phyloP scores from a whole-genome alignment of 768 basidiomycete species.

The Boletus edulis region DNA sequence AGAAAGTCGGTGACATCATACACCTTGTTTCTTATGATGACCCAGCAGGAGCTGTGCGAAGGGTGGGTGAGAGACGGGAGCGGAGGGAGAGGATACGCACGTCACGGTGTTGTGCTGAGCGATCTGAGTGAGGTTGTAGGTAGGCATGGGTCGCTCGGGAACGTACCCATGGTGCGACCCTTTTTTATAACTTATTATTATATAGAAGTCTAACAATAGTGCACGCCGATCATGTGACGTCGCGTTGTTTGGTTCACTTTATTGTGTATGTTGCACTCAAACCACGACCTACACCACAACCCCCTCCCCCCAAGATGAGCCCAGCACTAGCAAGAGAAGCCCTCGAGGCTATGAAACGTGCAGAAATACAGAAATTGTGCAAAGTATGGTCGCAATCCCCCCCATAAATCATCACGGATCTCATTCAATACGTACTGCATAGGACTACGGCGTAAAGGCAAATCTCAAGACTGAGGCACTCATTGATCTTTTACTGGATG shows the following conservation, averaged over 20 bases:
- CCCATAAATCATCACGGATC: constrained; percentile 10
- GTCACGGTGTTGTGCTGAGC: constrained; percentile 52
- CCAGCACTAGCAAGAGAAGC: constrained; percentile 40
- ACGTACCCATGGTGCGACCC: not conserved
- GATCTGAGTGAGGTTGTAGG: constrained; percentile 55
- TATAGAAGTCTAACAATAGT: not conserved
- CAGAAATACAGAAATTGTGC: constrained; percentile 55
- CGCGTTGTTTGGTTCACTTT: constrained; percentile 51
- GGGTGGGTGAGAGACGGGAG: constrained; percentile 7
- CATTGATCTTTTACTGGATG: constrained; percentile 69
- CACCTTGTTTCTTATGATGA: constrained; percentile 76
- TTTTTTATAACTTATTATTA: not conserved
- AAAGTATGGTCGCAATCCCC: constrained; percentile 45
- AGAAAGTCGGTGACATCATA: constrained; percentile 86
- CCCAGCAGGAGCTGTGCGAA: constrained; percentile 71
- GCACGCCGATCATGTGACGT: constrained; percentile 36
- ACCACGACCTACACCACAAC: constrained; percentile 33
- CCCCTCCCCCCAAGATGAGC: constrained; percentile 32
- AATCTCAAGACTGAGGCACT: constrained; percentile 80
- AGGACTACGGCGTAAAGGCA: constrained; percentile 81
- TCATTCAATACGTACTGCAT: constrained; percentile 10
- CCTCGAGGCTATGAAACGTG: constrained; percentile 53
- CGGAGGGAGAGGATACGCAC: constrained; percentile 33
- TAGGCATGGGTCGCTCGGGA: constrained; percentile 22
- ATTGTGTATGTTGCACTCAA: constrained; percentile 46